Conservation (phyloP, 495 filamentous ascomycete species). For the Filosporella fistucella region DNA sequence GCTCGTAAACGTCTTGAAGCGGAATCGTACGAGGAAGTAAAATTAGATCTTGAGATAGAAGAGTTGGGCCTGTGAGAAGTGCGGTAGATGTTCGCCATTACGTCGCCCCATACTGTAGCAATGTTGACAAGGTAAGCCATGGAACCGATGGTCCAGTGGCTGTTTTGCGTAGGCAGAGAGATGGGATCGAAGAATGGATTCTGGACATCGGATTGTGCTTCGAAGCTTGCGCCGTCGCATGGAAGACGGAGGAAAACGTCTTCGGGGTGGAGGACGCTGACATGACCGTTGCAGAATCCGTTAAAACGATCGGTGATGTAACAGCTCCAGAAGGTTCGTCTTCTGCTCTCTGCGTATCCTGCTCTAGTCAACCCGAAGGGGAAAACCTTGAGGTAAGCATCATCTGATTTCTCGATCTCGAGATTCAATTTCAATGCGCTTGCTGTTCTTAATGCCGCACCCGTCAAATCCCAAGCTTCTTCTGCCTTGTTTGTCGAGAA, state of each 20-base stretch:
- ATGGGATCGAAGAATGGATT: slow-evolving; percentile 55
- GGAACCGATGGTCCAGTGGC: slow-evolving; percentile 34
- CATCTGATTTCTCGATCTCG: slow-evolving; percentile 47
- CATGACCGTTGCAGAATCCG: slow-evolving; percentile 46
- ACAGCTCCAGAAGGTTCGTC: slow-evolving; percentile 63
- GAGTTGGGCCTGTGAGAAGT: slow-evolving; percentile 41
- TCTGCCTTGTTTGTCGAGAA: slow-evolving; percentile 49
- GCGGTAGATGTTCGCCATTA: slow-evolving; percentile 53
- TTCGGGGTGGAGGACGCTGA: slow-evolving; percentile 42
- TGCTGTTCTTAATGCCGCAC: slow-evolving; percentile 53
- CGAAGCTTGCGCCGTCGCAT: slow-evolving; percentile 51
- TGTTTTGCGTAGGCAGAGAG: slow-evolving; percentile 21
- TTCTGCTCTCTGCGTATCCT: slow-evolving; percentile 58
- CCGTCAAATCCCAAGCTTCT: slow-evolving; percentile 56
- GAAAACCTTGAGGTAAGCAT: slow-evolving; percentile 36
- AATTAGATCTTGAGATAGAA: slow-evolving; percentile 17
- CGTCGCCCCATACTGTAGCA: slow-evolving; percentile 59
- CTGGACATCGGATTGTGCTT: slow-evolving; percentile 43
- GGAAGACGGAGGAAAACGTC: slow-evolving; percentile 61
- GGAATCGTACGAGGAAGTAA: slow-evolving; percentile 39
- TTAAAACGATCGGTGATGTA: slow-evolving; percentile 61
- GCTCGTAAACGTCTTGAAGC: slow-evolving; percentile 49
- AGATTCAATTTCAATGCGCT: slow-evolving; percentile 53
- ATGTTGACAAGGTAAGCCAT: slow-evolving; percentile 60
- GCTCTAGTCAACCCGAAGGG: slow-evolving; percentile 54